phyloP scores from a whole-genome alignment of 73 alveolate genomes.

The Paraurostyla sp. region DNA sequence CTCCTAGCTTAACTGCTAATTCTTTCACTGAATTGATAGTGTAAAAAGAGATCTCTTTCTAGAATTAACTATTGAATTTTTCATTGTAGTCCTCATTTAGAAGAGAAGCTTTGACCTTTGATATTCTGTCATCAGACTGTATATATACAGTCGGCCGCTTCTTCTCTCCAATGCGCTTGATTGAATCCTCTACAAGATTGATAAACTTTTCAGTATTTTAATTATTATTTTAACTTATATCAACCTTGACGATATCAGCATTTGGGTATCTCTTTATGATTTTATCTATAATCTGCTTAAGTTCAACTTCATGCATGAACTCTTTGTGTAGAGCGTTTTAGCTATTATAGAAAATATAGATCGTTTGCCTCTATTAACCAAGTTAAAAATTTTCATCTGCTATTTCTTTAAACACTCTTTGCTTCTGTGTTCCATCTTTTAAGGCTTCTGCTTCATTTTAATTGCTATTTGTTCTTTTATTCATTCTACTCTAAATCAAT shows the following conservation, averaged over 20 bases:
- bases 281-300: background rate
- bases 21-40: slow-evolving; percentile 11
- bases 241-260: background rate
- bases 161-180: background rate
- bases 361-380: background rate
- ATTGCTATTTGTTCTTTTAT: background rate
- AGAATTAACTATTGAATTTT: background rate
- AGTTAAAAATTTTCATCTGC: background rate
- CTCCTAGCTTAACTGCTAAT: slow-evolving; percentile 21
- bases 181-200: background rate
- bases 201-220: background rate
- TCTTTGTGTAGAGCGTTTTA: slow-evolving; percentile 1
- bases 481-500: background rate
- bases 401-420: background rate
- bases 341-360: slow-evolving; percentile 26
- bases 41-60: background rate
- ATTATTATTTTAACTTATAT: background rate
- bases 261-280: slow-evolving; percentile 27
- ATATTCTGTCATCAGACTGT: slow-evolving; percentile 4
- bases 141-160: slow-evolving; percentile 10
- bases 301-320: slow-evolving; percentile 36
- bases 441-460: background rate
- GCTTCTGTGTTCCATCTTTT: too few species aligned
- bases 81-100: background rate
- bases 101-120: background rate